Conservation (phyloP, 2,329 filamentous ascomycete species). For the Monosporascus sp. region DNA sequence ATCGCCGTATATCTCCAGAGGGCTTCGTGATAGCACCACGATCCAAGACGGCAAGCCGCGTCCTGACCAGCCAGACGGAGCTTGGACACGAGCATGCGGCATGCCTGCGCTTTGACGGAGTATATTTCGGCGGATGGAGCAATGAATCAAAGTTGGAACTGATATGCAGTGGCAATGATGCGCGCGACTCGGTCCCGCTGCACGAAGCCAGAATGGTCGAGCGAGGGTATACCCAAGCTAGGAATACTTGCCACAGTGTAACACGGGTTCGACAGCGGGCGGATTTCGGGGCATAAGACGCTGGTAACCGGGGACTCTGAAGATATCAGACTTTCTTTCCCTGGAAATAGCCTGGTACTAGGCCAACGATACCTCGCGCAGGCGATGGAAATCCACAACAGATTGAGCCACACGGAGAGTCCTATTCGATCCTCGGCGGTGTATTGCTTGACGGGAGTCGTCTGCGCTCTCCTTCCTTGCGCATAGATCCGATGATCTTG, state of each 20-base stretch:
- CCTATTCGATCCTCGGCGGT: constrained; percentile 40
- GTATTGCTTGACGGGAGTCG: constrained; percentile 37
- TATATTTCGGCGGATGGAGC: neutral
- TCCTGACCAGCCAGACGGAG: neutral
- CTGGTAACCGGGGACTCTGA: neutral
- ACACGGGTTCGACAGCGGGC: neutral
- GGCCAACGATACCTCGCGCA: neutral
- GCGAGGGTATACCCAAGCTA: neutral
- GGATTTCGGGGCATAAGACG: neutral
- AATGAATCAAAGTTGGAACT: neutral
- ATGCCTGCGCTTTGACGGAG: neutral
- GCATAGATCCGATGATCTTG: constrained; percentile 77
- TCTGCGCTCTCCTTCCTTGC: constrained; percentile 81
- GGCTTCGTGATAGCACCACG: neutral
- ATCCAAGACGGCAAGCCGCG: neutral
- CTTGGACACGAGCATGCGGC: neutral
- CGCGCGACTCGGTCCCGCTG: neutral
- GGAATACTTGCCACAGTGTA: neutral
- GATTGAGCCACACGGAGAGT: neutral
- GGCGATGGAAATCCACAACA: neutral
- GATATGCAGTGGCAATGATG: neutral
- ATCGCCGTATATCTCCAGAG: neutral
- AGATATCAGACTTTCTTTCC: neutral
- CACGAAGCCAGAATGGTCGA: neutral
- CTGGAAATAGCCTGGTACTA: neutral